A percentile compares a stretch with the other conserved stretches of the same genome.
These are phyloP conservation scores for Alternaria atra DNA, from an alignment of 2,329 filamentous ascomycete genomes.

Conservation along the genomic window DNA sequence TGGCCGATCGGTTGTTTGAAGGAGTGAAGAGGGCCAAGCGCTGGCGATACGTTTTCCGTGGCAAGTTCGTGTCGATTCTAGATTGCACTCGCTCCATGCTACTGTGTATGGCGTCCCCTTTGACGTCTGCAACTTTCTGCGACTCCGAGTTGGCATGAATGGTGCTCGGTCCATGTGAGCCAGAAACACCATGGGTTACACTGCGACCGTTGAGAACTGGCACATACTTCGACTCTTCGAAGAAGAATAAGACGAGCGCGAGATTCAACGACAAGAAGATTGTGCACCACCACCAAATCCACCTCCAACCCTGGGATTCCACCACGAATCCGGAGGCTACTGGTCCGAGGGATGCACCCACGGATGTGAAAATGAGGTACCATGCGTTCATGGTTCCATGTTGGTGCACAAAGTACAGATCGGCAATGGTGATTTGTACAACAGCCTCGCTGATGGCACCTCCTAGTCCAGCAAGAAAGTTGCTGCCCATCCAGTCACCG, in stretches of 20 bases:
- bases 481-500: slow-evolving; percentile 56
- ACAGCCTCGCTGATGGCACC: slow-evolving; percentile 57
- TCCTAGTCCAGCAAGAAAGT: slow-evolving; percentile 55
- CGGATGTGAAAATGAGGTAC: slow-evolving; percentile 54
- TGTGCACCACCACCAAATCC: slow-evolving; percentile 60
- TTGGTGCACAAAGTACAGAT: slow-evolving; percentile 61
- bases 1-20: slow-evolving; percentile 33
- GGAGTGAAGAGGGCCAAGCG: slow-evolving; percentile 51
- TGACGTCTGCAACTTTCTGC: slow-evolving; percentile 7
- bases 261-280: slow-evolving; percentile 53
- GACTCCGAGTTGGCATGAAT: background rate
- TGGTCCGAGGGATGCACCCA: slow-evolving; percentile 50
- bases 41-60: slow-evolving; percentile 56
- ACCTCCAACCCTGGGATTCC: slow-evolving; percentile 58
- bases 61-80: slow-evolving; percentile 42
- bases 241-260: slow-evolving; percentile 55
- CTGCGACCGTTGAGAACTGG: slow-evolving; percentile 18
- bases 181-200: background rate
- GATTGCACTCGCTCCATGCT: slow-evolving; percentile 17
- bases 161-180: background rate
- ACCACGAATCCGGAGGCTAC: slow-evolving; percentile 56
- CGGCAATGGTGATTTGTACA: slow-evolving; percentile 59
- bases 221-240: slow-evolving; percentile 49
- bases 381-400: slow-evolving; percentile 59
- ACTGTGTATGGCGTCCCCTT: slow-evolving; percentile 9